phyloP scores from a whole-genome alignment of 805 yeast genomes.

The Myxozyma neglecta region DNA sequence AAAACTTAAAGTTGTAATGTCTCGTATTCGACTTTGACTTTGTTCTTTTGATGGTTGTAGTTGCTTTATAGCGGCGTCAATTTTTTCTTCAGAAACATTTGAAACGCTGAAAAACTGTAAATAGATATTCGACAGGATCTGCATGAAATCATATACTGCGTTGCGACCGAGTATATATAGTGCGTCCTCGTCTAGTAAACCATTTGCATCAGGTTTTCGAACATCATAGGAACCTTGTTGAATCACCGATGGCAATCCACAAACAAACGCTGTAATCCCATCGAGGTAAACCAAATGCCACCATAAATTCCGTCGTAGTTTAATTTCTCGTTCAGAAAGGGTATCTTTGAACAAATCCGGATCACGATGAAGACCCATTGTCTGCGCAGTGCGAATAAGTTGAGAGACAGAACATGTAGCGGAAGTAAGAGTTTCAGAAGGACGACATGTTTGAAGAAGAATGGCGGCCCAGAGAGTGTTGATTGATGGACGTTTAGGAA shows the following conservation, averaged over 20 bases:
- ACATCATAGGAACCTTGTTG: slow-evolving; percentile 2
- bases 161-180: not conserved
- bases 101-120: not conserved
- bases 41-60: not conserved
- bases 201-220: not conserved
- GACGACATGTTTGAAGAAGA: not conserved
- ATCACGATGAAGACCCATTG: slow-evolving; percentile 16
- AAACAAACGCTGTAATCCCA: not conserved
- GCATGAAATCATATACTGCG: not conserved
- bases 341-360: not conserved
- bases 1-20: not conserved
- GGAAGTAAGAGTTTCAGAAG: not conserved
- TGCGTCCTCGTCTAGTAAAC: slow-evolving; percentile 12
- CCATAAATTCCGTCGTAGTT: slow-evolving; percentile 5
- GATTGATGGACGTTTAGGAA: slow-evolving; percentile 1
- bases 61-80: not conserved
- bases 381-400: slow-evolving; percentile 10
- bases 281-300: slow-evolving; percentile 3
- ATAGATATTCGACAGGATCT: not conserved
- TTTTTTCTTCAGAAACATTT: not conserved
- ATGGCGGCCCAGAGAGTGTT: not conserved
- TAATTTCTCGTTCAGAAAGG: not conserved
- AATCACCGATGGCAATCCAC: slow-evolving; percentile 1
- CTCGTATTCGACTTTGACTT: not conserved
- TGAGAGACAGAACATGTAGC: not conserved